Base-by-base conservation (phyloP, 1,284 basidiomycete genomes). In the Apiotrichum sp. region DNA sequence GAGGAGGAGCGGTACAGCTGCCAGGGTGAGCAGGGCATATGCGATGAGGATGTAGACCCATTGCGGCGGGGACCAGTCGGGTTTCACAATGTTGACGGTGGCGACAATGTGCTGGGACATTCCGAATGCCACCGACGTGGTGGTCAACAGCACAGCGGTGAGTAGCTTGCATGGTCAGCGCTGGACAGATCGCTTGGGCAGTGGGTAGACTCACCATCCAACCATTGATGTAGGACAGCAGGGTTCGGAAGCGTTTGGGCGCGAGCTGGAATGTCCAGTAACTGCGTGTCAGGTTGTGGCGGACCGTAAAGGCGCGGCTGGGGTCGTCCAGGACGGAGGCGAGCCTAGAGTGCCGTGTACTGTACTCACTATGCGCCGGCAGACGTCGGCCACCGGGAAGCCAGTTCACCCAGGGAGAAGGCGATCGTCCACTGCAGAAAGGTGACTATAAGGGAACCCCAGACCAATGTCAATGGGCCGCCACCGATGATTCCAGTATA, bases 201-300 rank as follows among this genome's bases (percentile, higher is more conserved):
- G 14, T 3, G 14, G 10, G 7, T 14, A 7, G 2, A 41, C 39
- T 11, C 32, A 50, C 34, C 35, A 60, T 42, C 58, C 58, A 60
- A 1, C 58, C 58, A 46, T 57, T 57, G 55, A 60, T 52, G 47
- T 60, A 60, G 6, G 58, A 60, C 3, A 56, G 40, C n/a, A 57
- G 6, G 3, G 50, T 55, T 10, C 58, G 55, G 34, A 54, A 39
- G 1, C 46, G 48, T 36, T 46, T 54, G 4, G 58, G 58, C 6
- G 58, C 58, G 5, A 60, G 52, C 46, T 60, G 55, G 39, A 52
- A 60, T 2, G 58, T 60, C 58, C 58, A 60, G 50, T 60, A 60
- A 50, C 53, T 55, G 7, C 2, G 22, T 6, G 11, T 39, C 34
- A 13, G 47, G 41, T n/a, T 46, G 51, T 32, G 14, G 16, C 6